These are phyloP conservation scores for Puccinia brachypodii DNA, from an alignment of 1,284 basidiomycete genomes.

Conservation along the genomic window DNA sequence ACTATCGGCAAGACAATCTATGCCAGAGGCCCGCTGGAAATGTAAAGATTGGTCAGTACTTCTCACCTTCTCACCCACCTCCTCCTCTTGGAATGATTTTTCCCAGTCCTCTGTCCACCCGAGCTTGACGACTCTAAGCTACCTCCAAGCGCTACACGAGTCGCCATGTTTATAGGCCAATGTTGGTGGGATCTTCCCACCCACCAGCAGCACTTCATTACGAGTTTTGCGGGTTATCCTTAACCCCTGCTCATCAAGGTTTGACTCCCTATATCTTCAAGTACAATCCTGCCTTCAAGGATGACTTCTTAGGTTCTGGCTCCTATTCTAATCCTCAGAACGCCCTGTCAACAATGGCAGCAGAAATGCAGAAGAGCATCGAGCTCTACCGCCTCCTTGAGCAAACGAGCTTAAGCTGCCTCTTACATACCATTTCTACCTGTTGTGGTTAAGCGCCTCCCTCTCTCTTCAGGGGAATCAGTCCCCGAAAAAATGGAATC, in stretches of 20 bases:
- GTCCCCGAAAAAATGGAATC: neutral
- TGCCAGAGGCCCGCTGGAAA: neutral
- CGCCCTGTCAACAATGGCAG: neutral
- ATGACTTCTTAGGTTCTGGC: neutral
- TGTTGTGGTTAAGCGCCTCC: conserved; percentile 16
- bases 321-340: neutral
- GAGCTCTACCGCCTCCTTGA: neutral
- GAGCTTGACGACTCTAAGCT: neutral
- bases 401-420: neutral
- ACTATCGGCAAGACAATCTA: neutral
- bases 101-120: neutral
- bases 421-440: neutral
- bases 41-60: conserved; percentile 12
- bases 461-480: neutral
- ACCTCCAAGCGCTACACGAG: neutral
- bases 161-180: neutral
- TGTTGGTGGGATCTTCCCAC: neutral
- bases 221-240: conserved; percentile 11
- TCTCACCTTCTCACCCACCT: neutral
- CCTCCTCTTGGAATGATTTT: neutral
- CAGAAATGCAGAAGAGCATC: neutral
- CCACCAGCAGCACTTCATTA: neutral
- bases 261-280: neutral
- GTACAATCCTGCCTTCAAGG: neutral
- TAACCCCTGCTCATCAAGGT: neutral